phyloP scores from a whole-genome alignment of 441 rosid species.

The Populus trichocarpa region DNA sequence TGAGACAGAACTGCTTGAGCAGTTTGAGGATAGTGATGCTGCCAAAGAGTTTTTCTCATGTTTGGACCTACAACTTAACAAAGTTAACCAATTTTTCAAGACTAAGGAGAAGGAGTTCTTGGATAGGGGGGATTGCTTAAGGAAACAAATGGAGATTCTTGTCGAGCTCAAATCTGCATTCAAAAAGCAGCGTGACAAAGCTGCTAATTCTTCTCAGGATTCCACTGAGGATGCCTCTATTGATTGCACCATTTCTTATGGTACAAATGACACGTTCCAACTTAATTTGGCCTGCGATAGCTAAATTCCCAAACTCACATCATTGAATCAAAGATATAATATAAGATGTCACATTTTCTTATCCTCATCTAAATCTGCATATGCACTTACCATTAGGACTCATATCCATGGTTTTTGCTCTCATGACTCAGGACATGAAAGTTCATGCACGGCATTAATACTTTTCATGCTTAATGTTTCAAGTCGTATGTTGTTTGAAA shows the following conservation, averaged over 20 bases:
- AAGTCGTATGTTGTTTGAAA: neutral
- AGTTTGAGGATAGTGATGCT: slow-evolving; percentile 69
- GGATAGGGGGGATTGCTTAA: slow-evolving; percentile 84
- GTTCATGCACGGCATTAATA: neutral
- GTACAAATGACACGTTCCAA: slow-evolving; percentile 29
- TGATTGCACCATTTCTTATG: slow-evolving; percentile 70
- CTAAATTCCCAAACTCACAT: neutral
- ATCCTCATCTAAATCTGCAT: neutral
- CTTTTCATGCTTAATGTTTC: neutral
- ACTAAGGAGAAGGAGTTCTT: slow-evolving; percentile 83
- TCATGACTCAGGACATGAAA: neutral
- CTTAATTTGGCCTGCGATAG: neutral
- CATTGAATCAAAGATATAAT: neutral
- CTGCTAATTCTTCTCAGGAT: slow-evolving; percentile 38
- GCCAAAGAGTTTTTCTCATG: slow-evolving; percentile 75
- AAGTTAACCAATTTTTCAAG: slow-evolving; percentile 84
- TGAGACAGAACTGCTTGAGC: slow-evolving; percentile 86
- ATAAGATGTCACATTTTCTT: slow-evolving; percentile 12
- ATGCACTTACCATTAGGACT: neutral
- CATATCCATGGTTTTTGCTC: neutral
- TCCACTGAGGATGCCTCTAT: slow-evolving; percentile 69
- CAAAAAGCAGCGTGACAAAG: slow-evolving; percentile 44
- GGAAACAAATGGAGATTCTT: slow-evolving; percentile 86
- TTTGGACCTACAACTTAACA: slow-evolving; percentile 80
- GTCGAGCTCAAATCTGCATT: slow-evolving; percentile 58